These are phyloP conservation scores for Peronospora tabacina DNA, from an alignment of 352 stramenopile species.

Conservation along the genomic window DNA sequence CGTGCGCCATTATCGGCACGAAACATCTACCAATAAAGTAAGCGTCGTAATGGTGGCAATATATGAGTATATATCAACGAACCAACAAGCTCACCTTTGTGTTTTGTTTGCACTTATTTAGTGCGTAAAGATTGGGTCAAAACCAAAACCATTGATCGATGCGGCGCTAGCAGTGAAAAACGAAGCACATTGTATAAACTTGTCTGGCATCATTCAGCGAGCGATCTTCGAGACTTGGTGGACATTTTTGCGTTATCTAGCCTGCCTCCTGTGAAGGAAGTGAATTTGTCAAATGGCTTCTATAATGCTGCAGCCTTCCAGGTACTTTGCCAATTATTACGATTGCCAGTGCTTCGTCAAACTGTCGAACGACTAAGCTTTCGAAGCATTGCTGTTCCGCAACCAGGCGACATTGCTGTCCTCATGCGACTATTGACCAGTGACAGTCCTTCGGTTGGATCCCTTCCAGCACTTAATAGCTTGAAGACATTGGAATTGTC, in stretches of 20 bases:
- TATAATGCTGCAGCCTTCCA: constrained; percentile 49
- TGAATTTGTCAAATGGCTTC: constrained; percentile 57
- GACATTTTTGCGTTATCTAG: constrained; percentile 32
- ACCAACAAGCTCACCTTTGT: not conserved
- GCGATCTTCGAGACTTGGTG: constrained; percentile 46
- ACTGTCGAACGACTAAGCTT: constrained; percentile 34
- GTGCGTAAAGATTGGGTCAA: constrained; percentile 37
- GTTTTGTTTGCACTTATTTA: constrained; percentile 6
- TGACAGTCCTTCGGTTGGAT: constrained; percentile 2
- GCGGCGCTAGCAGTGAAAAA: constrained; percentile 34
- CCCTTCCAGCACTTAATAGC: constrained; percentile 21
- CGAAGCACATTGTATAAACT: constrained; percentile 36
- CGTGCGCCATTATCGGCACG: constrained; percentile 15
- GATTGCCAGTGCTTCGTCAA: constrained; percentile 27
- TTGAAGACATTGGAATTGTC: constrained; percentile 55
- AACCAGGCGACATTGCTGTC: constrained; percentile 35
- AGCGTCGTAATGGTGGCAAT: not conserved
- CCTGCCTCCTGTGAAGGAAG: constrained; percentile 32
- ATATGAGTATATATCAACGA: not conserved
- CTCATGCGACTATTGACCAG: constrained; percentile 32
- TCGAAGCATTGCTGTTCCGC: constrained; percentile 42
- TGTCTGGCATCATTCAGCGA: constrained; percentile 40
- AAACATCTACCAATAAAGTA: constrained; percentile 39
- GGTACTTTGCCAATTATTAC: constrained; percentile 41
- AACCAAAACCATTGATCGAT: constrained; percentile 35